Conservation (phyloP, 83 land plant species). For the Picea abies region DNA sequence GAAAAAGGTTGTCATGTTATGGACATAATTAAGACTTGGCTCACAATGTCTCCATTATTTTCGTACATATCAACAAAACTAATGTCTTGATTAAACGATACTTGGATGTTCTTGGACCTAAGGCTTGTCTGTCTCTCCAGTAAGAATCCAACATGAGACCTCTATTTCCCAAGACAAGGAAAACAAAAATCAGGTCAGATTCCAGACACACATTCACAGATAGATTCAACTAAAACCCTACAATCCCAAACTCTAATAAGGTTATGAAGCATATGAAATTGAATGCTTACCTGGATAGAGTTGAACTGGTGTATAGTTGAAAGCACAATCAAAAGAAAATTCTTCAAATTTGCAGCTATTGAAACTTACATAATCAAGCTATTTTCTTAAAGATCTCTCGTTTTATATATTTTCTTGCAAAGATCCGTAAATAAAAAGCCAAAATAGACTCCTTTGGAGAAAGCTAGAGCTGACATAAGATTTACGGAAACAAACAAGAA, state of each 20-base stretch:
- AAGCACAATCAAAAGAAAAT: too few species aligned
- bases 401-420: too few species aligned
- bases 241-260: not conserved
- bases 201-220: not conserved
- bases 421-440: too few species aligned
- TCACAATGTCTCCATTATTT: conserved; percentile 67
- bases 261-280: not conserved
- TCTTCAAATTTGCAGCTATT: too few species aligned
- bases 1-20: conserved; percentile 86
- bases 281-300: not conserved
- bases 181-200: not conserved
- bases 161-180: conserved; percentile 38
- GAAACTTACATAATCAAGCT: too few species aligned
- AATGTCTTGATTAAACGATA: conserved; percentile 91
- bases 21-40: too few species aligned
- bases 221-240: not conserved
- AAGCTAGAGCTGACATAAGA: too few species aligned
- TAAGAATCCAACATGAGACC: conserved; percentile 96
- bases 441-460: too few species aligned
- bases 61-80: conserved; percentile 95
- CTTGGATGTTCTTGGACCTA: conserved; percentile 88
- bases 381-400: too few species aligned
- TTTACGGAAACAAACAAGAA: too few species aligned
- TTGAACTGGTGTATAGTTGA: not conserved
- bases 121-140: conserved; percentile 97